Evolutionary conservation across 257 asterid genomes (phyloP).

Genomic region (Parsonsia alboflavescens): DNA sequence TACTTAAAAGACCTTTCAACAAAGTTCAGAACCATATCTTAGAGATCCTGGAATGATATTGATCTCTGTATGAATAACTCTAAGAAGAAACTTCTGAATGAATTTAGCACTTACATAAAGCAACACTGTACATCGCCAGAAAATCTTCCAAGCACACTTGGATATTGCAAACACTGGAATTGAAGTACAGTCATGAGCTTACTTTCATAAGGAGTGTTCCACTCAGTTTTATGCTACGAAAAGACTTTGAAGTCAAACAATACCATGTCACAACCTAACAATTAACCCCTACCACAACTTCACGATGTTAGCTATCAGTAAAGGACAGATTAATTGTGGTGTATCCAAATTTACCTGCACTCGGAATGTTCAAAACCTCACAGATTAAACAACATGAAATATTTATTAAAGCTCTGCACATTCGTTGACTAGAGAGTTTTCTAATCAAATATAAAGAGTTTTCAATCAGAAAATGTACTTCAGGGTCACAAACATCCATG

Average conservation of each 20-base stretch:
- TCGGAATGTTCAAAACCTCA: background rate
- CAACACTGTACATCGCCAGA: background rate
- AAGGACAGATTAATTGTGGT: background rate
- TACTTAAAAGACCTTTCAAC: background rate
- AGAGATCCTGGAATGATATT: background rate
- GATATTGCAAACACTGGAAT: conserved; percentile 1
- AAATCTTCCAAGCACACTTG: background rate
- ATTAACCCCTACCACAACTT: background rate
- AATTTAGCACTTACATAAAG: background rate
- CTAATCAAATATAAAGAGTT: background rate
- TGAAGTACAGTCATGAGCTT: conserved; percentile 3
- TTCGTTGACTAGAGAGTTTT: background rate
- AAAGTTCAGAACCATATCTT: background rate
- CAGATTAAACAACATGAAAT: background rate
- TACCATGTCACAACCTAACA: background rate
- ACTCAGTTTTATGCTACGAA: background rate
- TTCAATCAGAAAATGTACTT: background rate
- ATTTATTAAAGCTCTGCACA: background rate
- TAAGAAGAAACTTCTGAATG: background rate
- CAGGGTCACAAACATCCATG: background rate
- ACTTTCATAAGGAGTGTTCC: background rate
- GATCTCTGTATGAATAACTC: background rate
- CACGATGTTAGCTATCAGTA: background rate
- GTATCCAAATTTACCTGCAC: background rate
- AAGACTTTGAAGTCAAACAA: background rate